A percentile compares a stretch with the other conserved stretches of the same genome.
Evolutionary conservation across 1,284 basidiomycete species (phyloP).

Genomic region (Ganoderma multipileum): DNA sequence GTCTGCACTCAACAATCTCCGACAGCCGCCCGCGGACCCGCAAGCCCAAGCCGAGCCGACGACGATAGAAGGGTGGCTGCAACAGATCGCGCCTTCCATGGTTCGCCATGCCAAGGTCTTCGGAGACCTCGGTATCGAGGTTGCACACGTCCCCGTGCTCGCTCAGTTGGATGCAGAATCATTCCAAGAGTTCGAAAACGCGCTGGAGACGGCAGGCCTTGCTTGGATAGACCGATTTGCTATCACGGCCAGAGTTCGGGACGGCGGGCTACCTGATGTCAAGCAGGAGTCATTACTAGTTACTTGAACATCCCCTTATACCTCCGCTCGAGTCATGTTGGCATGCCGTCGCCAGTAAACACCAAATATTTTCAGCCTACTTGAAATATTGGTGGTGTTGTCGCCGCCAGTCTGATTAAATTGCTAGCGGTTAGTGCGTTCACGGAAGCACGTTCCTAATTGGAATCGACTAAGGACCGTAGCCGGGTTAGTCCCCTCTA

Average conservation of each 20-base stretch:
- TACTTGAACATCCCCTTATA: not conserved
- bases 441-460: no score
- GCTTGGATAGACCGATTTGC: slow-evolving; percentile 20
- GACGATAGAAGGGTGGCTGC: slow-evolving; percentile 15
- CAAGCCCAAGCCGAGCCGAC: not conserved
- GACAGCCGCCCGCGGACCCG: not conserved
- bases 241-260: slow-evolving; percentile 8
- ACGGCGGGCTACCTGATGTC: not conserved
- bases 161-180: slow-evolving; percentile 15
- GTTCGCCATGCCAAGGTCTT: slow-evolving; percentile 9
- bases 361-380: not conserved
- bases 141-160: slow-evolving; percentile 18
- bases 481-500: no score
- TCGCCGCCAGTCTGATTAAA: not conserved
- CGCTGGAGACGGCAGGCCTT: slow-evolving; percentile 8
- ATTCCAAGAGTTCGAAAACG: slow-evolving; percentile 19
- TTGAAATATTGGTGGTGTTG: not conserved
- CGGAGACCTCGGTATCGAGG: slow-evolving; percentile 15
- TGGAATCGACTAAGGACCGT: no score
- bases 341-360: not conserved
- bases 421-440: no score
- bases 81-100: slow-evolving; percentile 10
- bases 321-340: not conserved
- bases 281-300: not conserved
- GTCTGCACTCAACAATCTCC: slow-evolving; percentile 12